Evolutionary conservation across 2,329 filamentous ascomycete species (phyloP).

Genomic region (Ophiostoma montium): DNA sequence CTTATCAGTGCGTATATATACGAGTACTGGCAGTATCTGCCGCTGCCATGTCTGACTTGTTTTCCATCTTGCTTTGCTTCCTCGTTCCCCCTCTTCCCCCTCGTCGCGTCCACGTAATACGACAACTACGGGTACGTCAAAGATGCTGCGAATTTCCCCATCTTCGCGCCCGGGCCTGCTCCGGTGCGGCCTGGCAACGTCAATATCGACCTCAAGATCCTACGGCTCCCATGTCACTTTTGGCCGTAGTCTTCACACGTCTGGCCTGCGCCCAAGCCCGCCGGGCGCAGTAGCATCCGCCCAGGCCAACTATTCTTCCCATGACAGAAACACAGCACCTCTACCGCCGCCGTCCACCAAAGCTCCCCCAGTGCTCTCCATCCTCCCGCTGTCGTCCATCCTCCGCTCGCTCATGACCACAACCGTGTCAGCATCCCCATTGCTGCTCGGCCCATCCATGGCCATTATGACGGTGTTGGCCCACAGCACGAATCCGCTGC

Average conservation of each 20-base stretch:
- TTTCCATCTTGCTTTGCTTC: background rate
- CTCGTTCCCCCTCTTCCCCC: background rate
- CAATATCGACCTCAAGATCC: no score
- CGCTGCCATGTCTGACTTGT: background rate
- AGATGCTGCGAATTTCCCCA: background rate
- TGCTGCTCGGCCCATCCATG: slow-evolving; percentile 58
- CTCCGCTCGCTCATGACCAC: slow-evolving; percentile 57
- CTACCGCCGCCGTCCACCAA: background rate
- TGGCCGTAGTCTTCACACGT: slow-evolving; percentile 5
- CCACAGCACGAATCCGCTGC: slow-evolving; percentile 47
- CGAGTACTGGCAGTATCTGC: background rate
- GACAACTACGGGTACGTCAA: background rate
- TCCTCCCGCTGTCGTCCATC: slow-evolving; percentile 52
- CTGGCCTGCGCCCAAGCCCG: slow-evolving; percentile 3
- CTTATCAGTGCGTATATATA: background rate
- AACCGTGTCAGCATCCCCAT: slow-evolving; percentile 52
- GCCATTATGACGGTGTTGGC: slow-evolving; percentile 55
- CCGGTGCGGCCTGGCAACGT: background rate
- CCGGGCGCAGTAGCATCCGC: background rate
- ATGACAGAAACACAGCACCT: background rate
- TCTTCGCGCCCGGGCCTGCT: background rate
- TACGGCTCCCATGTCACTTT: background rate
- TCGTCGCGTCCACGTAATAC: background rate
- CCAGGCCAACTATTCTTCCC: background rate
- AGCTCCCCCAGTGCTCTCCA: slow-evolving; percentile 34